phyloP scores from a whole-genome alignment of 2,329 filamentous ascomycete species.

The Scopulariopsis brevicaulis region DNA sequence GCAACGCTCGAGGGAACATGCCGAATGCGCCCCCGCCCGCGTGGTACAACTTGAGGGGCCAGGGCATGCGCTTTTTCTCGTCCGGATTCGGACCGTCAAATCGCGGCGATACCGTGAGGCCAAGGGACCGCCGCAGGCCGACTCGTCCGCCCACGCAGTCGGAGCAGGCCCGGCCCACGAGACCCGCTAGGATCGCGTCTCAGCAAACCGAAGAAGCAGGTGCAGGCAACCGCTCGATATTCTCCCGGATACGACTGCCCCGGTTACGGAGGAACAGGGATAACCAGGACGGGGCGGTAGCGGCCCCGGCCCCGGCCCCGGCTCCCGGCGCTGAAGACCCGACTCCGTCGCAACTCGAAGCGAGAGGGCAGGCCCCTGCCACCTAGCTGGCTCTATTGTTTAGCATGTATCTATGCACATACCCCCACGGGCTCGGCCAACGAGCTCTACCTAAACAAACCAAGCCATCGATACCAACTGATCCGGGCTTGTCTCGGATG shows the following conservation, averaged over 20 bases:
- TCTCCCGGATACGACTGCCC: background rate
- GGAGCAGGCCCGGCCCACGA: background rate
- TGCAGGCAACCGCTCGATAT: background rate
- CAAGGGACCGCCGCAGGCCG: background rate
- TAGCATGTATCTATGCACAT: background rate
- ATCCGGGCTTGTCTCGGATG: background rate
- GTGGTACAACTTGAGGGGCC: conserved; percentile 23
- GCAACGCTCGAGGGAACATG: conserved; percentile 35
- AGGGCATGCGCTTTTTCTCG: conserved; percentile 1
- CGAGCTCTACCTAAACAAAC: background rate
- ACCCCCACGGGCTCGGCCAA: background rate
- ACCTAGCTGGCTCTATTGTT: background rate
- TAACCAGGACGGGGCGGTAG: background rate
- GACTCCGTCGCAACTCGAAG: background rate
- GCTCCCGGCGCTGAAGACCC: background rate
- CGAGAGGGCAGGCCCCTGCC: background rate
- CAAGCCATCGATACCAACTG: background rate
- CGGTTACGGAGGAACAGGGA: background rate
- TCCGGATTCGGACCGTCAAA: background rate
- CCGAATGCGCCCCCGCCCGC: conserved; percentile 27
- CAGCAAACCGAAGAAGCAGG: background rate
- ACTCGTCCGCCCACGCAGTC: background rate
- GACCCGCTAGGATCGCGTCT: background rate
- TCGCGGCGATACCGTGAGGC: background rate
- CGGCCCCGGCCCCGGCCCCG: background rate